phyloP scores from a whole-genome alignment of 2,329 filamentous ascomycete species.

The Periconia macrospinosa region DNA sequence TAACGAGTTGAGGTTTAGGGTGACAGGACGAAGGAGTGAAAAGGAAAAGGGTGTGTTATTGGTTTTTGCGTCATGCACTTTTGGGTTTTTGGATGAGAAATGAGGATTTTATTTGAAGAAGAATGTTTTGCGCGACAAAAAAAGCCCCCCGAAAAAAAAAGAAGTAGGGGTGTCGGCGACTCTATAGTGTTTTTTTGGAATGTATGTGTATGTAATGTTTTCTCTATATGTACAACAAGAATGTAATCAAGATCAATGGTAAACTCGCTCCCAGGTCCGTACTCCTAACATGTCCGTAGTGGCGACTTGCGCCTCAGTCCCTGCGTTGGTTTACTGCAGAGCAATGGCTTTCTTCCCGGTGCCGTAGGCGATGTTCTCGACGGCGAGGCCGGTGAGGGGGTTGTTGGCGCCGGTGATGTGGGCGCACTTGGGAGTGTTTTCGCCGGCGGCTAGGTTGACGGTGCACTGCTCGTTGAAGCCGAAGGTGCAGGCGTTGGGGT shows the following conservation, averaged over 20 bases:
- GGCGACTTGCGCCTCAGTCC: neutral
- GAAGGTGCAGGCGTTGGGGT: slow-evolving; percentile 44
- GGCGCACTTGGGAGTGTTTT: slow-evolving; percentile 29
- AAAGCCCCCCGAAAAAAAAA: too few relatives aligned
- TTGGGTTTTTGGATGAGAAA: too few relatives aligned
- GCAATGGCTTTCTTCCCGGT: slow-evolving; percentile 16
- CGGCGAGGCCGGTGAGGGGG: slow-evolving; percentile 13
- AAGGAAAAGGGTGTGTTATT: too few relatives aligned
- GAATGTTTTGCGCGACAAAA: too few relatives aligned
- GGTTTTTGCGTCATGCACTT: too few relatives aligned
- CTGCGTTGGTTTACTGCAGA: slow-evolving; percentile 4
- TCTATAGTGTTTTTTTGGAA: too few relatives aligned
- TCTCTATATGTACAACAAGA: slow-evolving; percentile 1
- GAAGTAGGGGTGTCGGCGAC: too few relatives aligned
- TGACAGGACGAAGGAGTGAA: too few relatives aligned
- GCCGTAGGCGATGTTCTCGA: slow-evolving; percentile 29
- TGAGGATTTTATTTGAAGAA: too few relatives aligned
- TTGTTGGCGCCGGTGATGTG: slow-evolving; percentile 25
- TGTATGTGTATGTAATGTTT: neutral
- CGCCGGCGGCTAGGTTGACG: slow-evolving; percentile 25
- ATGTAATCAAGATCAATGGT: neutral
- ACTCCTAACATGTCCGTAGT: too few relatives aligned
- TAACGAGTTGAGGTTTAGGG: too few relatives aligned
- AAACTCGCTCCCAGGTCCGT: neutral
- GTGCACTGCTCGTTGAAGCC: slow-evolving; percentile 32